Conservation (phyloP, 306 rosid genomes). For the Rosa chinensis region DNA sequence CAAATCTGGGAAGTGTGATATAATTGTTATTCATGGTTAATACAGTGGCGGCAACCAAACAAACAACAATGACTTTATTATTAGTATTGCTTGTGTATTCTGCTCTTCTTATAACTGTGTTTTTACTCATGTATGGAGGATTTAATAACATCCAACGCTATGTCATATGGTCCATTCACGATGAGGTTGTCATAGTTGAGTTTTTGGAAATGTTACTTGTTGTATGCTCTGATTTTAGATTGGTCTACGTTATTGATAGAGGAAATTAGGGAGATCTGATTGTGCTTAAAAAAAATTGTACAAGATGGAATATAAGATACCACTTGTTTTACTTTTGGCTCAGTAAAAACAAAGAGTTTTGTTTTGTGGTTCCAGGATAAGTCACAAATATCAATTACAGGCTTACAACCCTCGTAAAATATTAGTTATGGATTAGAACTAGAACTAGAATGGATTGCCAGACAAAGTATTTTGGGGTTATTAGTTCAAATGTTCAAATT, state of each 20-base stretch:
- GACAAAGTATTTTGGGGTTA: no score
- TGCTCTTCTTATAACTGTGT: constrained; percentile 12
- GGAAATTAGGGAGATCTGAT: background rate
- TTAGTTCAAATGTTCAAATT: no score
- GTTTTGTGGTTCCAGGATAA: background rate
- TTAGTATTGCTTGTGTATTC: background rate
- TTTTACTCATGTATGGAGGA: constrained; percentile 64
- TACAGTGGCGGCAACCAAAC: no score
- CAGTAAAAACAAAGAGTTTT: background rate
- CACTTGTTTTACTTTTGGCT: background rate
- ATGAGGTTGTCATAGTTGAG: constrained; percentile 61
- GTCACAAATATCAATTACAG: background rate
- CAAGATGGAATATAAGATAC: background rate
- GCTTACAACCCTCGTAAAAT: background rate
- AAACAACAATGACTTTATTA: background rate
- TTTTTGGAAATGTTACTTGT: constrained; percentile 14
- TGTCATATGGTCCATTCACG: constrained; percentile 96
- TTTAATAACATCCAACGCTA: constrained; percentile 20
- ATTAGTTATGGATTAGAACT: background rate
- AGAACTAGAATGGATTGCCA: background rate
- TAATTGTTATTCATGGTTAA: no score
- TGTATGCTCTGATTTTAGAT: constrained; percentile 21
- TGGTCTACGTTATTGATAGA: constrained; percentile 2
- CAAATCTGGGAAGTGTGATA: no score
- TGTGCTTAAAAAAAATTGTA: background rate